Evolutionary conservation across 2,329 filamentous ascomycete genomes (phyloP), one percentile per base, ranked within the genome.

Genomic region (Leptographium procerum): DNA sequence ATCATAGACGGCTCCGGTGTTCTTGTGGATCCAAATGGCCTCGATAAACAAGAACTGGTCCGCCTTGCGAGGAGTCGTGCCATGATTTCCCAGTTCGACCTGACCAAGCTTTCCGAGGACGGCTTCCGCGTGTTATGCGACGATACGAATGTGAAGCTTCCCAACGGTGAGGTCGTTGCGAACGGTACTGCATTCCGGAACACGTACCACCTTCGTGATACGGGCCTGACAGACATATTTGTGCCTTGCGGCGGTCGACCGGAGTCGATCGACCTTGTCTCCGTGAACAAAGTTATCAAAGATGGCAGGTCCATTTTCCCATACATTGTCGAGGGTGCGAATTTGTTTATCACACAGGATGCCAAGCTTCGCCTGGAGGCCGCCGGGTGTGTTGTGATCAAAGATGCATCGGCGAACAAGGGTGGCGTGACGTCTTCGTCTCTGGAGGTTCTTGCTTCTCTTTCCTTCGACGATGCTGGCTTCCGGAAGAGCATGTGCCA

Each of bases 321-420:
- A 1, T 99, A 95, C 75, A 94, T 99, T 57, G 92, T 99, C 51
- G 94, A 99, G 75, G 94, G 94, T 57, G 94, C 94, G 72, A 99
- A 66, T 72, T 79, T 99, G 57, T 99, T 99, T 82, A 95, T 99
- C 74, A 96, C 94, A 0, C 94, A 99, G 73, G 94, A 99, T 67
- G 92, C 92, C 66, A 97, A 97, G 77, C 81, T 97, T 58, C 88
- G 91, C 28, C 84, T 99, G 16, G 94, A 99, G 75, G 87, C 90
- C 66, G 91, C 92, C n/a, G 94, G 94, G 61, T 95, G 90, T 69
- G 84, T 97, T 66, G 75, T 99, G 47, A 96, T 91, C 85, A 99
- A 99, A 77, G 94, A 99, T 72, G 94, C 94, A 6, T 96, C 90
- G 43, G 91, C 92, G 59, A 99, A 99, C 82, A 99, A 99, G 80